Evolutionary conservation across 306 rosid species (phyloP).

Genomic region (Lagenaria siceraria): DNA sequence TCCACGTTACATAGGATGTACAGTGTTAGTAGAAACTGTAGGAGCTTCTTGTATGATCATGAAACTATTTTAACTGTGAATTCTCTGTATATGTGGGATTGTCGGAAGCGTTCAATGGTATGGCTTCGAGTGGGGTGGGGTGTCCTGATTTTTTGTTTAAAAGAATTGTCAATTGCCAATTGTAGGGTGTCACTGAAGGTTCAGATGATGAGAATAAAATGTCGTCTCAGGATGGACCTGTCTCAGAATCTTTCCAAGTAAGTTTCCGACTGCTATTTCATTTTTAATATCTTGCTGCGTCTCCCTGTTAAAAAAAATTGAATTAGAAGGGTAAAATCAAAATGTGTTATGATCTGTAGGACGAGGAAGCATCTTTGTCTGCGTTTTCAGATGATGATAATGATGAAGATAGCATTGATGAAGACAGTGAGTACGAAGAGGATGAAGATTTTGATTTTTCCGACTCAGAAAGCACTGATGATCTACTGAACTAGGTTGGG

Average conservation of each 20-base stretch:
- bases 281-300: neutral
- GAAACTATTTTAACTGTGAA: neutral
- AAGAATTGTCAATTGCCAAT: conserved; percentile 12
- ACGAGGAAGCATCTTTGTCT: conserved; percentile 32
- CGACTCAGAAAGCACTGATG: neutral
- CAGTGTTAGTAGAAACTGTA: neutral
- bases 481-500: neutral
- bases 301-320: neutral
- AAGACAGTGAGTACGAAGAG: conserved; percentile 1
- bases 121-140: neutral
- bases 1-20: neutral
- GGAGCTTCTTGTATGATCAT: neutral
- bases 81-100: neutral
- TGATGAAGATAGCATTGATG: conserved; percentile 16
- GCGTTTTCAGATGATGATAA: conserved; percentile 9
- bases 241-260: conserved; percentile 37
- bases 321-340: neutral
- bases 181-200: conserved; percentile 46
- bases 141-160: neutral
- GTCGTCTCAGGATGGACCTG: conserved; percentile 24
- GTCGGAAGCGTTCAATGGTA: neutral
- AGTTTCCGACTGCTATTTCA: conserved; percentile 5
- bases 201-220: conserved; percentile 24
- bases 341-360: conserved; percentile 20
- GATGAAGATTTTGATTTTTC: conserved; percentile 9